These are phyloP conservation scores for Marasmius fiardii DNA, from an alignment of 1,284 basidiomycete genomes.

Conservation along the genomic window DNA sequence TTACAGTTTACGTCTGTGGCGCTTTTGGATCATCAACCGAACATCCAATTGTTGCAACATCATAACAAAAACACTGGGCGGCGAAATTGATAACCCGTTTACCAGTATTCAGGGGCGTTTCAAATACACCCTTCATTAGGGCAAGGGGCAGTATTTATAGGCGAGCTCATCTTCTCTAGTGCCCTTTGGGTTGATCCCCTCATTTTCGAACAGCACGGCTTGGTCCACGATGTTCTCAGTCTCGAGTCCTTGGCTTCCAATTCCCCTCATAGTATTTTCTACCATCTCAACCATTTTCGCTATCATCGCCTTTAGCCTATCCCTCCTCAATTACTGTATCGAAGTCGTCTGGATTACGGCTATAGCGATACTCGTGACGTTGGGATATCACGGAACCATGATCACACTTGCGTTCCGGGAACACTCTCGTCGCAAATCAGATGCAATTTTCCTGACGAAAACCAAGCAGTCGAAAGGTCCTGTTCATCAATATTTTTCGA, in stretches of 20 bases:
- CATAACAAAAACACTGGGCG: too few species aligned
- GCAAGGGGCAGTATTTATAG: not conserved
- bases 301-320: not conserved
- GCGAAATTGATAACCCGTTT: too few species aligned
- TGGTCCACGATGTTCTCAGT: not conserved
- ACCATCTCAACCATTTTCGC: not conserved
- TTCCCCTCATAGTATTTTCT: not conserved
- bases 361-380: not conserved
- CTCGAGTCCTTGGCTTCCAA: not conserved
- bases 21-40: too few species aligned
- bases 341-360: not conserved
- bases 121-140: too few species aligned
- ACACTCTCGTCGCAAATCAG: not conserved
- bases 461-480: not conserved
- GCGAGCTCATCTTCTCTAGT: not conserved
- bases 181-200: conserved; percentile 5
- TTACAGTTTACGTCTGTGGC: too few species aligned
- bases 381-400: not conserved
- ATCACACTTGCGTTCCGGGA: not conserved
- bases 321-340: not conserved
- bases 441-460: conserved; percentile 1
- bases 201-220: too few species aligned
- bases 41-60: too few species aligned
- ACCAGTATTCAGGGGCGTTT: not conserved
- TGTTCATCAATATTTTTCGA: not conserved